Evolutionary conservation across 257 asterid species (phyloP), one percentile per base, ranked within the genome.

Genomic region (Echium plantagineum): DNA sequence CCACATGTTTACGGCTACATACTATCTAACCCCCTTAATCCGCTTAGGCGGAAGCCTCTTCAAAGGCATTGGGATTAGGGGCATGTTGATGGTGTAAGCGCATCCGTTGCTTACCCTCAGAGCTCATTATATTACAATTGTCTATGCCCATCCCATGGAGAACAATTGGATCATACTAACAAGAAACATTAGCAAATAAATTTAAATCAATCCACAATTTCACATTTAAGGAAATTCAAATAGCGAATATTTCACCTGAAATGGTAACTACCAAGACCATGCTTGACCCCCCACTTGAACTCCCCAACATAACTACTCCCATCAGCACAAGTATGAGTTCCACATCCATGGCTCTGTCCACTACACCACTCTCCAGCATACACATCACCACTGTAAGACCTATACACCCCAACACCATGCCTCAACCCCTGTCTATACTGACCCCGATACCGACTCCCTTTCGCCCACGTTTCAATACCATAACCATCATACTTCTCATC

Each of bases 361-460:
- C 67, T 75, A 53, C 73, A 72, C 84, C 84, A 78, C 57, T 78
- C 81, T 47, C 84, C 84, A 16, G 76, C 71, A 60, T 72, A 78
- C 7, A 66, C 48, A 65, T 78, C 84, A 2, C 77, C 84, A 3
- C 69, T 59, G 57, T 26, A 74, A 62, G 77, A 74, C 70, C 77
- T 65, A 35, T 77, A 77, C 52, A 77, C 30, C 21, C 83, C 83
- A 68, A 68, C 77, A 55, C 83, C 83, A 61, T 77, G 74, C 65
- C 83, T 74, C 63, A 77, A 49, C 17, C 83, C 83, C 60, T 77
- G 80, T 68, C 77, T 67, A 60, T 77, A 77, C 21, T 77, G 82
- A 55, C 82, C 82, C 1, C 82, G 61, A 46, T 77, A 77, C 17
- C 77, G 63, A 22, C 80, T 74, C 52, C 83, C 83, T 66, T 71